phyloP scores from a whole-genome alignment of 441 rosid species.

The Erodium trifolium region DNA sequence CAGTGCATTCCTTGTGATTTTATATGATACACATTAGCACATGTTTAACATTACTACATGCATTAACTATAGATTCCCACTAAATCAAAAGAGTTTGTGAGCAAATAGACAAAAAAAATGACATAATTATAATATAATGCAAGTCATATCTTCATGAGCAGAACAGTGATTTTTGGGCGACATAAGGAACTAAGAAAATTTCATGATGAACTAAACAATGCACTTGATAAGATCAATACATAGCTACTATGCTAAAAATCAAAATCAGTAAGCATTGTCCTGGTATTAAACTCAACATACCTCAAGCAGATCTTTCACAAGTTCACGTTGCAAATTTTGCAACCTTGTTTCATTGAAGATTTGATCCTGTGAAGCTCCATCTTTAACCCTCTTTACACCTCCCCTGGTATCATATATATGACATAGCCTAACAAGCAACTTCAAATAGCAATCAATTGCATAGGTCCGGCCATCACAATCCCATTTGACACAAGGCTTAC shows the following conservation, averaged over 20 bases:
- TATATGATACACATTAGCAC: neutral
- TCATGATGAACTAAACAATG: neutral
- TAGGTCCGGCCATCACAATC: slow-evolving; percentile 96
- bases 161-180: neutral
- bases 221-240: too few species aligned
- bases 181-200: neutral
- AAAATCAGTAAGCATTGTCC: slow-evolving; percentile 1
- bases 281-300: slow-evolving; percentile 34
- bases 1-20: neutral
- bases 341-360: slow-evolving; percentile 94
- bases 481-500: slow-evolving; percentile 97
- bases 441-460: slow-evolving; percentile 93
- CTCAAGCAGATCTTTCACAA: slow-evolving; percentile 86
- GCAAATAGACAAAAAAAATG: neutral
- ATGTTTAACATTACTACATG: neutral
- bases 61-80: neutral
- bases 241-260: too few species aligned
- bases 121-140: neutral
- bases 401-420: slow-evolving; percentile 95
- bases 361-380: slow-evolving; percentile 98
- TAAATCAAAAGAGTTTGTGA: neutral
- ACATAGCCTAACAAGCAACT: slow-evolving; percentile 91
- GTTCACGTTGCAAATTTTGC: slow-evolving; percentile 84
- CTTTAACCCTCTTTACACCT: slow-evolving; percentile 94
- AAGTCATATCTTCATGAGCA: neutral